Evolutionary conservation across 345 rosid genomes (phyloP), one percentile per base, ranked within the genome.

Genomic region (Geranium brycei): DNA sequence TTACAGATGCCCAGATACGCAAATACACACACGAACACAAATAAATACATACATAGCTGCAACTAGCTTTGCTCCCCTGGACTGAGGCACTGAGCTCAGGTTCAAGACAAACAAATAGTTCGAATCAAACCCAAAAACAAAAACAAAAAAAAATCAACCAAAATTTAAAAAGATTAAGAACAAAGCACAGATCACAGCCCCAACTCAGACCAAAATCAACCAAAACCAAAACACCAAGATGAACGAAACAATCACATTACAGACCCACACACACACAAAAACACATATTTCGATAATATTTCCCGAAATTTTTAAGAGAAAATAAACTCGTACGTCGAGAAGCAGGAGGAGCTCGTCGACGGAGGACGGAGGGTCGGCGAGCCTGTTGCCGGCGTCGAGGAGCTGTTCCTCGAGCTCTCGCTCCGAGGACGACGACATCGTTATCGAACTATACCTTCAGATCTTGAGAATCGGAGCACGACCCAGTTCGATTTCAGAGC

Each of bases 321-420:
- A 17, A 51, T 19, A 66, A 35, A n/a, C 65, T 75, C 87, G 79
- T 69, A 87, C 99, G 47, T 93, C 91, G 8, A 93, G 95, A 64
- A 91, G 86, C 69, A 81, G 67, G 71, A 93, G 90, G 69, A 93
- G 91, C 59, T 82, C 89, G 13, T 87, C 91, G 23, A 80, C 77
- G 2, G 89, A 73, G 38, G 87, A 64, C 62, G 96, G 86, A n/a
- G 91, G 88, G 62, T 79, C 74, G 19, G 77, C n/a, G 40, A 95
- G 91, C 81, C 66, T 81, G 17, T 77, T 80, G n/a, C 91, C 97
- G 51, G 95, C 88, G 63, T 85, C 89, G 71, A 62, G 5, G 61
- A 95, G 82, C 84, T 79, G 84, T 18, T 75, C 78, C 67, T 85
- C 91, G 16, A 87, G 78, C 83, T 81, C 95, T 51, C 70, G 81